phyloP scores from a whole-genome alignment of 1,139 yeast species.

The Debaryomyces nepalensis region DNA sequence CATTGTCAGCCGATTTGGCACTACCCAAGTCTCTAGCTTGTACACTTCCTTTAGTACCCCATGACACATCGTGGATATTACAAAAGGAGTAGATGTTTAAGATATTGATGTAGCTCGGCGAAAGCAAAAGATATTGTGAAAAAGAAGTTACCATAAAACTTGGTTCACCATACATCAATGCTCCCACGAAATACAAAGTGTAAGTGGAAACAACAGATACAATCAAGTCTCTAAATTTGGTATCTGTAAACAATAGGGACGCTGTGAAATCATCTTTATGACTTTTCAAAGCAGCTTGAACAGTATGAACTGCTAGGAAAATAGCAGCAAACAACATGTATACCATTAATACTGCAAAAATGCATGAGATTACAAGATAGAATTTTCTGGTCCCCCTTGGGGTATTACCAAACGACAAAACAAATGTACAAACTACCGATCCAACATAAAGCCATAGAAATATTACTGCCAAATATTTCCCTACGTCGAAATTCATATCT shows the following conservation, averaged over 20 bases:
- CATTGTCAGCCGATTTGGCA: constrained; percentile 58
- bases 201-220: constrained; percentile 89
- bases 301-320: constrained; percentile 78
- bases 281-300: constrained; percentile 40
- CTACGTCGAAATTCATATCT: constrained; percentile 50
- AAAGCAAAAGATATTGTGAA: constrained; percentile 67
- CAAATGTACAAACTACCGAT: constrained; percentile 49
- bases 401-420: constrained; percentile 52
- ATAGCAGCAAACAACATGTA: constrained; percentile 72
- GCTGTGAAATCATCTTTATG: constrained; percentile 51
- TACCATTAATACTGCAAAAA: constrained; percentile 51
- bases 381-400: constrained; percentile 53
- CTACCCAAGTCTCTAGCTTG: constrained; percentile 69
- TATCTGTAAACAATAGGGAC: constrained; percentile 58
- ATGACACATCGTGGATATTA: constrained; percentile 82
- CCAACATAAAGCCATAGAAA: constrained; percentile 51
- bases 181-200: constrained; percentile 75
- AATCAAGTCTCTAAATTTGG: constrained; percentile 79
- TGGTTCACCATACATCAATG: constrained; percentile 76
- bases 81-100: constrained; percentile 84
- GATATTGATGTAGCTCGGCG: constrained; percentile 79
- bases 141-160: constrained; percentile 80
- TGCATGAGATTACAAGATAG: constrained; percentile 44
- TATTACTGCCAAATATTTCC: constrained; percentile 46
- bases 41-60: constrained; percentile 85